Evolutionary conservation across 345 rosid species (phyloP), one percentile per base, ranked within the genome.

Genomic region (Eucalyptus pauciflora): DNA sequence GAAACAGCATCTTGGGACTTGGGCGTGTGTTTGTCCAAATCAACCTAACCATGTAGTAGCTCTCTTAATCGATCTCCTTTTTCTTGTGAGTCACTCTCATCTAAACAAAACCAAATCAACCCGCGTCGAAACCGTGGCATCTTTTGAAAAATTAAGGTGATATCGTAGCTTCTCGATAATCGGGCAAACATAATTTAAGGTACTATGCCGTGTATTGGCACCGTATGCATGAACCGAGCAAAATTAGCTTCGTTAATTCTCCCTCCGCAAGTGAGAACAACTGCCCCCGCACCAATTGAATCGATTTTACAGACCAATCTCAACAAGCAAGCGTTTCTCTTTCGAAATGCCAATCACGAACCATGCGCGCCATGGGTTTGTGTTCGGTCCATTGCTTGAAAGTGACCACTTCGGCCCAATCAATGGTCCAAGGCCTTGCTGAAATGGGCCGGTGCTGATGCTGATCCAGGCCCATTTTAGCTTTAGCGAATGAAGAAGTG

Each of bases 91-190:
- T 18, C 24, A 33, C 20, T 7, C 37, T 17, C 24, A 69, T 31
- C 80, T 9, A 33, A 33, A 33, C 80, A 8, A 69, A 69, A 69
- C 24, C 24, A 17, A 31, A 31, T 69, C 43, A 16, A 69, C 41
- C 2, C 22, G 1, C 13, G 1, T 69, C 3, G 0, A 69, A 33
- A 5, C 4, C 1, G 13, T 71, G 22, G 7, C 7, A 0, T 17
- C 7, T 67, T 67, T 67, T 1, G 7, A 67, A 67, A 33, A 3
- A 33, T 71, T 9, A 71, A 71, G 7, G 45, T 3, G 13, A 71
- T 17, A 33, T 22, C 7, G 7, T 33, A 5, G 13, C 24, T 71
- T 71, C 13, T 33, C 4, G 7, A 37, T 17, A 17, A 33, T 71
- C 13, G 25, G 25, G 13, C 6, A 71, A 17, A 71, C 13, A 6